Evolutionary conservation across 148 eudicot genomes (phyloP), one percentile per base, ranked within the genome.

Genomic region (Chenopodium formosanum): DNA sequence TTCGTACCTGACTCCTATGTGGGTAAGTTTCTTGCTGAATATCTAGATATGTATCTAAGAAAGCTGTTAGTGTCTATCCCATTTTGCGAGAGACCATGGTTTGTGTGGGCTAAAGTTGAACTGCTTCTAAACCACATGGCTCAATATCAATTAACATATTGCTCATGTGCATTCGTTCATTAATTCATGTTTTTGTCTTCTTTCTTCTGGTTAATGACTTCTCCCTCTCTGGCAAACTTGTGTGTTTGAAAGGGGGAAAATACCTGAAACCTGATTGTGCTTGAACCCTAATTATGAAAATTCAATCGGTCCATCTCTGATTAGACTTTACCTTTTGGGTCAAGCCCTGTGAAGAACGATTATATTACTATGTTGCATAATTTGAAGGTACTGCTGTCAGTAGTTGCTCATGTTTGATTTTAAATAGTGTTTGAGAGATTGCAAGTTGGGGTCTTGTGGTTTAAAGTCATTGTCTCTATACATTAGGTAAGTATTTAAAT

Each of bases 1-100:
- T 76, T 92, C 97, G 60, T 95, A 95, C 77, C 77, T 95, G 75
- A 92, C 91, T 77, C 98, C 98, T 73, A 95, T 95, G 97, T 93
- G 97, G 98, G 98, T 92, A 86, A 90, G 98, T 87, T 76, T 19
- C 44, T 16, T 62, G 19, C 70, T 27, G 37, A 13, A 20, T 7
- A 34, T 7, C 1, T 1, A 40, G 48, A 58, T 40, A 23, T 1
- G 19, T 25, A 22, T 20, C 58, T 69, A 44, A 44, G 48, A 27
- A 6, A 62, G 69, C 19, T 34, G 34, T 72, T 34, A 53, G 76
- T n/a, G 1, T 67, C 40, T 79, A 67, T 14, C 37, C 34, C 53
- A 29, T 50, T 70, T 32, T 68, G n/a, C 44, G 50, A 4, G 69
- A 16, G 56, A 31, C 19, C 31, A 53, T 44, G 69, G 44, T 37